Percentiles rank a stretch among this genome's conserved stretches.
Evolutionary conservation across 2,329 filamentous ascomycete species (phyloP).

Genomic region (Clarireedia homoeocarpa): DNA sequence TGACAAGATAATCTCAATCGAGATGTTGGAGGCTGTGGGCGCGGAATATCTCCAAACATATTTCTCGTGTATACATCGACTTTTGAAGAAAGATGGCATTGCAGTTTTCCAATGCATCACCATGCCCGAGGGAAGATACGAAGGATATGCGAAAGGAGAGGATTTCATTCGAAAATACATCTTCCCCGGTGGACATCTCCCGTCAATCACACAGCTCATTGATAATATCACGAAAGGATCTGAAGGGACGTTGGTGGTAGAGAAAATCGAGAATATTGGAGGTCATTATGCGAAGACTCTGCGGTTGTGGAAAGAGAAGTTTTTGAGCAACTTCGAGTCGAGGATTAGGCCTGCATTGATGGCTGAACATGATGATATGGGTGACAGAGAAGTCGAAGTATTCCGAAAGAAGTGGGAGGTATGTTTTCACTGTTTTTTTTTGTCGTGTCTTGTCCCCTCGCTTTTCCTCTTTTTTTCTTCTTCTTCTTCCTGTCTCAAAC

Average conservation of each 20-base stretch:
- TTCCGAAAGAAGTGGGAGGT: conserved; percentile 67
- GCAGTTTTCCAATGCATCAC: conserved; percentile 72
- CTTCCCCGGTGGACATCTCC: conserved; percentile 69
- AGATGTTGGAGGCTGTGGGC: conserved; percentile 72
- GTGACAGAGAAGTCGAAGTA: conserved; percentile 53
- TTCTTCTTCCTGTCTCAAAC: conserved; percentile 5
- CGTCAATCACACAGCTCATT: conserved; percentile 43
- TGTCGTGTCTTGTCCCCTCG: background rate
- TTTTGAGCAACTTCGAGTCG: conserved; percentile 52
- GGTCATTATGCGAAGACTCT: conserved; percentile 66
- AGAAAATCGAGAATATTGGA: conserved; percentile 63
- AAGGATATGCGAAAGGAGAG: conserved; percentile 56
- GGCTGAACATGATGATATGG: conserved; percentile 49
- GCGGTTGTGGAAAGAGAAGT: conserved; percentile 59
- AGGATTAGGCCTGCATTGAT: conserved; percentile 53
- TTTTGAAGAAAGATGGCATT: conserved; percentile 59
- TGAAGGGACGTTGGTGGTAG: conserved; percentile 54
- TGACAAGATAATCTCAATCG: conserved; percentile 67
- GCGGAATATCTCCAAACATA: conserved; percentile 59
- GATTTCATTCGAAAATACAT: conserved; percentile 74
- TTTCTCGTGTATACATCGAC: conserved; percentile 53
- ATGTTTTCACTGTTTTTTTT: conserved; percentile 20
- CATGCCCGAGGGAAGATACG: conserved; percentile 62
- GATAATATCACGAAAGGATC: conserved; percentile 54
- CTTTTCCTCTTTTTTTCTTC: background rate